These are phyloP conservation scores for Zymoseptoria brevis DNA, from an alignment of 2,329 filamentous ascomycete genomes.

Conservation along the genomic window DNA sequence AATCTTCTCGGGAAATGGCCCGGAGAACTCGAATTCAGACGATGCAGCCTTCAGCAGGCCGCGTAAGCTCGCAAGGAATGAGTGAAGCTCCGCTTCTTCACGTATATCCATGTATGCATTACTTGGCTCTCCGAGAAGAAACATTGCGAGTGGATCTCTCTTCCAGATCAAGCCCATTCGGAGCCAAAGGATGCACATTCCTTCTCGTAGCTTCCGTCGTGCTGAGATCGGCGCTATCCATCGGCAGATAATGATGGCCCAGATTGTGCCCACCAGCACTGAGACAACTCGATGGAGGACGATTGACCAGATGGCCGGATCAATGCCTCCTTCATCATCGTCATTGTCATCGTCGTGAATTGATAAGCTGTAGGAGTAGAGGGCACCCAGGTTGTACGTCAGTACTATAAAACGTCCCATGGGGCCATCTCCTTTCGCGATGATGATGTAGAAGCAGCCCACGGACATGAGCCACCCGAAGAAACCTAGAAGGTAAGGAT, in stretches of 20 bases:
- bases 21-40: slow-evolving; percentile 82
- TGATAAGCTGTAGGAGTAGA: slow-evolving; percentile 88
- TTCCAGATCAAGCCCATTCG: slow-evolving; percentile 97
- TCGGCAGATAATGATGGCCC: slow-evolving; percentile 85
- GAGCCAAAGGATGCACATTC: slow-evolving; percentile 82
- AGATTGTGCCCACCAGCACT: slow-evolving; percentile 78
- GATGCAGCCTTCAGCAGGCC: slow-evolving; percentile 62
- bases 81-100: slow-evolving; percentile 80
- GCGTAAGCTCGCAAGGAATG: slow-evolving; percentile 67
- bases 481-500: slow-evolving; percentile 66
- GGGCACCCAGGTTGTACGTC: slow-evolving; percentile 88
- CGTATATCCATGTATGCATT: slow-evolving; percentile 70
- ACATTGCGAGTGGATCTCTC: slow-evolving; percentile 72
- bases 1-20: slow-evolving; percentile 70
- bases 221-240: slow-evolving; percentile 92
- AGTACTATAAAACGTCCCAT: slow-evolving; percentile 90
- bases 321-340: slow-evolving; percentile 72
- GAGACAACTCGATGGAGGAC: slow-evolving; percentile 78
- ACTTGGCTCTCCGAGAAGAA: slow-evolving; percentile 39
- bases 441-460: slow-evolving; percentile 82
- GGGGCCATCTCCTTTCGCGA: slow-evolving; percentile 74
- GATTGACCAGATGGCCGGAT: slow-evolving; percentile 82
- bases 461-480: slow-evolving; percentile 71
- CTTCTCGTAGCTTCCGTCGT: slow-evolving; percentile 78
- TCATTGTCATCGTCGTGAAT: slow-evolving; percentile 73